Evolutionary conservation across 1,284 basidiomycete genomes (phyloP).

Genomic region (Papiliotrema terrestris): DNA sequence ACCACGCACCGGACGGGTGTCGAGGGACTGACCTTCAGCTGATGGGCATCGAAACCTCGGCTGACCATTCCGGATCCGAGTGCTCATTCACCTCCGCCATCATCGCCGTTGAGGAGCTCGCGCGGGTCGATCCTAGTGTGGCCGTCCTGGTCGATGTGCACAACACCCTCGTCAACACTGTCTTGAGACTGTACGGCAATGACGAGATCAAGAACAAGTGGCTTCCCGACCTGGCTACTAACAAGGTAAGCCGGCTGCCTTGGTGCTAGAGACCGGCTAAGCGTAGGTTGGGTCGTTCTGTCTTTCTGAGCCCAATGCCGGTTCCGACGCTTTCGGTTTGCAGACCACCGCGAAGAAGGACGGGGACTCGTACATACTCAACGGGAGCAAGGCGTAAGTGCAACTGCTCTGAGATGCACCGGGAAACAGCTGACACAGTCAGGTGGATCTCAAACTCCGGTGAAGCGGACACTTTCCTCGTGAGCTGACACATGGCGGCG

Average conservation of each 20-base stretch:
- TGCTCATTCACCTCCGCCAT: constrained; percentile 93
- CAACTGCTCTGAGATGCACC: neutral
- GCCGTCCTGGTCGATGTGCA: constrained; percentile 97
- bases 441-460: constrained; percentile 97
- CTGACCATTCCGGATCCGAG: constrained; percentile 80
- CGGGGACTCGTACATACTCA: constrained; percentile 70
- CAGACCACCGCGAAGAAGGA: constrained; percentile 84
- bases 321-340: constrained; percentile 95
- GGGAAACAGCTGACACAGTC: constrained; percentile 2
- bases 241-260: constrained; percentile 56
- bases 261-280: neutral
- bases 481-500: constrained; percentile 13
- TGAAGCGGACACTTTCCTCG: constrained; percentile 81
- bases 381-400: constrained; percentile 87
- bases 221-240: constrained; percentile 76
- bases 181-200: constrained; percentile 81
- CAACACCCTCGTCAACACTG: constrained; percentile 96
- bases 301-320: constrained; percentile 86
- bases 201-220: constrained; percentile 84
- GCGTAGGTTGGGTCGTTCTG: constrained; percentile 90
- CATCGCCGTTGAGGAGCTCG: constrained; percentile 95
- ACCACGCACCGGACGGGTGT: neutral
- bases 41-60: constrained; percentile 93
- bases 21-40: constrained; percentile 54
- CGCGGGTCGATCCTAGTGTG: constrained; percentile 93